Percentiles rank a stretch among this genome's conserved stretches.
Conservation (phyloP, 305 asterid genomes). For the Ajuga reptans region DNA sequence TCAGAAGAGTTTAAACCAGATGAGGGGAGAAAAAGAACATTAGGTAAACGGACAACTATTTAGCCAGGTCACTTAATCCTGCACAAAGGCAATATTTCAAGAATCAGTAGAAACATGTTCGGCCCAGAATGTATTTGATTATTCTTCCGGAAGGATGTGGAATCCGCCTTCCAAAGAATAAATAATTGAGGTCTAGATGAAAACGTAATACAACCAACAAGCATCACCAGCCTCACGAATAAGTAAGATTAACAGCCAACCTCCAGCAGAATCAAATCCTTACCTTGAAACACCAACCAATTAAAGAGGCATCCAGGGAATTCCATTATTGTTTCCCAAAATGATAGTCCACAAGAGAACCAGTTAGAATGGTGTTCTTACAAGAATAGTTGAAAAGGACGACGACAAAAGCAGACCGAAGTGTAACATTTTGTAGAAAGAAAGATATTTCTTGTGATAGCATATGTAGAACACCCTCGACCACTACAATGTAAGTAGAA, state of each 20-base stretch:
- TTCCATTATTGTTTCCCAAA: not conserved
- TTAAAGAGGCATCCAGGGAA: conserved; percentile 6
- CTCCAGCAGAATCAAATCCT: not conserved
- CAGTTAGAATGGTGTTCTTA: not conserved
- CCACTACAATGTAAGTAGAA: conserved; percentile 14
- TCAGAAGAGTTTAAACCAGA: not conserved
- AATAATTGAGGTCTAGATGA: not conserved
- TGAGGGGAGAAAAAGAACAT: not conserved
- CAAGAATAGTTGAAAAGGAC: not conserved
- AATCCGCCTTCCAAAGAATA: not conserved
- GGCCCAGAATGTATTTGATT: not conserved
- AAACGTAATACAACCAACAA: not conserved
- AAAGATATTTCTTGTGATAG: not conserved
- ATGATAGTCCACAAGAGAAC: not conserved
- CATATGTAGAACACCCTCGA: conserved; percentile 12
- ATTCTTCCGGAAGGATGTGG: not conserved
- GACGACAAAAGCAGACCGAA: not conserved
- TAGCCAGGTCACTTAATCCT: not conserved
- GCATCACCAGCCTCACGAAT: not conserved
- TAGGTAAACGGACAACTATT: not conserved
- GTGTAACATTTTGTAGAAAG: not conserved
- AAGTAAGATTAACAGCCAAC: conserved; percentile 9
- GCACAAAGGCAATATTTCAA: not conserved
- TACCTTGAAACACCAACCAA: not conserved
- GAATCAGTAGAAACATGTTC: not conserved